These are phyloP conservation scores for Euclidium syriacum DNA, from an alignment of 345 rosid genomes.

Conservation along the genomic window DNA sequence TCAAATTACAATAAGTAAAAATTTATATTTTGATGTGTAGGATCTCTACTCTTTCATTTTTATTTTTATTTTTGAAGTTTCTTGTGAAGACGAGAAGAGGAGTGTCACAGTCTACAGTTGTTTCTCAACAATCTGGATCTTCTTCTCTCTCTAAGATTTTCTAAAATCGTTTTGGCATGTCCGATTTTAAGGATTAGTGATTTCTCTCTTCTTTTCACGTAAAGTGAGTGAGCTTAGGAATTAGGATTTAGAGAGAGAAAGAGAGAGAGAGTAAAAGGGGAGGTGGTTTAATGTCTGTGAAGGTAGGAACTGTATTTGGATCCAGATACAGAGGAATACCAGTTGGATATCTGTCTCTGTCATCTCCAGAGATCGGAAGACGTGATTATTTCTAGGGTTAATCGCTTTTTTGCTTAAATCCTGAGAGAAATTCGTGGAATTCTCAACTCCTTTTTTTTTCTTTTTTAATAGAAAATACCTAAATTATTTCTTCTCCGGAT, in stretches of 20 bases:
- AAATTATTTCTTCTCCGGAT: too few species aligned
- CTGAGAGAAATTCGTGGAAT: slow-evolving; percentile 17
- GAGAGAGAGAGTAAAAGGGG: slow-evolving; percentile 18
- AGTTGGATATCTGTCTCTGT: slow-evolving; percentile 21
- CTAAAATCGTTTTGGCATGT: slow-evolving; percentile 6
- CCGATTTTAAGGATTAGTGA: slow-evolving; percentile 16
- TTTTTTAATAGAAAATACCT: too few species aligned
- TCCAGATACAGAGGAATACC: slow-evolving; percentile 21
- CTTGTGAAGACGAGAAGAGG: slow-evolving; percentile 11
- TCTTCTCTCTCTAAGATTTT: slow-evolving; percentile 14
- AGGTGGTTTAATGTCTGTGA: slow-evolving; percentile 32
- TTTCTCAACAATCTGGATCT: slow-evolving; percentile 32
- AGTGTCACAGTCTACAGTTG: slow-evolving; percentile 30
- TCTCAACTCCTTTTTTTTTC: too few species aligned
- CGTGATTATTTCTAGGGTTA: slow-evolving; percentile 20
- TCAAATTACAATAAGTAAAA: background rate
- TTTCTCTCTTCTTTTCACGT: slow-evolving; percentile 8
- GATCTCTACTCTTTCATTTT: background rate
- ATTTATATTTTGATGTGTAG: background rate
- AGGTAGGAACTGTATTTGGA: slow-evolving; percentile 38
- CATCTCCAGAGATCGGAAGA: slow-evolving; percentile 11
- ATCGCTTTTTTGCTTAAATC: slow-evolving; percentile 22
- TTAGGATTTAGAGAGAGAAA: slow-evolving; percentile 33
- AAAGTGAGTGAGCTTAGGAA: slow-evolving; percentile 32
- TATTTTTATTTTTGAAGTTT: slow-evolving; percentile 9